Percentiles rank a stretch among this genome's conserved stretches.
Conservation (phyloP, 2,329 filamentous ascomycete species). For the Lithohypha guttulata region DNA sequence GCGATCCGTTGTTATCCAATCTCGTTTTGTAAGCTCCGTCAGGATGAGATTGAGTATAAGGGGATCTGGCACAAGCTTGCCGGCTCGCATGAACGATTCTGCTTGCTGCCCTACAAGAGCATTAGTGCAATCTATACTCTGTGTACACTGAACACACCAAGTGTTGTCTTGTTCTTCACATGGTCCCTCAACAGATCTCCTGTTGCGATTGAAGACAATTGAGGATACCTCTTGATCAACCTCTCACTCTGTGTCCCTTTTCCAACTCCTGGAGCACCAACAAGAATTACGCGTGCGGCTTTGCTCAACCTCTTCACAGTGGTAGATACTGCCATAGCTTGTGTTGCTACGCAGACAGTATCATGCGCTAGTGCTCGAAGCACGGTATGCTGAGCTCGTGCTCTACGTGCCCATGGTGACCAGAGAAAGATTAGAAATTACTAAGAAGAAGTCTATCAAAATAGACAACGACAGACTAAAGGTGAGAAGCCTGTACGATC, state of each 20-base stretch:
- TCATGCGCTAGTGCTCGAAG: neutral
- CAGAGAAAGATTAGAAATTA: too few relatives aligned
- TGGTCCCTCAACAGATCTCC: slow-evolving; percentile 86
- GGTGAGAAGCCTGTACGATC: too few relatives aligned
- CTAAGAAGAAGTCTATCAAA: too few relatives aligned
- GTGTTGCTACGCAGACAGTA: too few relatives aligned
- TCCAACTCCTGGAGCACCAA: slow-evolving; percentile 91
- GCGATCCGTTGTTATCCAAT: slow-evolving; percentile 56
- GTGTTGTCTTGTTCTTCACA: slow-evolving; percentile 75
- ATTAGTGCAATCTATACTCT: neutral
- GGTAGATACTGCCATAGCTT: slow-evolving; percentile 16
- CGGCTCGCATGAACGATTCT: slow-evolving; percentile 75
- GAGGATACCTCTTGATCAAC: slow-evolving; percentile 73
- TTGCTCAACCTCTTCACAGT: slow-evolving; percentile 49
- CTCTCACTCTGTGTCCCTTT: slow-evolving; percentile 94
- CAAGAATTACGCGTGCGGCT: slow-evolving; percentile 85
- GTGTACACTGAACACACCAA: slow-evolving; percentile 48
- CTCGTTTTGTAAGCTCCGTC: slow-evolving; percentile 72
- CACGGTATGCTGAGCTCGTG: neutral
- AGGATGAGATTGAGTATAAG: slow-evolving; percentile 89
- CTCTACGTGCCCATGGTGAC: neutral
- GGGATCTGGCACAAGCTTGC: slow-evolving; percentile 80
- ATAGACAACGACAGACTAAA: too few relatives aligned
- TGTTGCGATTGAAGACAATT: slow-evolving; percentile 83
- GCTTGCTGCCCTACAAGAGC: slow-evolving; percentile 65